Evolutionary conservation across 2,329 filamentous ascomycete genomes (phyloP).

Genomic region (Cercospora sp.): DNA sequence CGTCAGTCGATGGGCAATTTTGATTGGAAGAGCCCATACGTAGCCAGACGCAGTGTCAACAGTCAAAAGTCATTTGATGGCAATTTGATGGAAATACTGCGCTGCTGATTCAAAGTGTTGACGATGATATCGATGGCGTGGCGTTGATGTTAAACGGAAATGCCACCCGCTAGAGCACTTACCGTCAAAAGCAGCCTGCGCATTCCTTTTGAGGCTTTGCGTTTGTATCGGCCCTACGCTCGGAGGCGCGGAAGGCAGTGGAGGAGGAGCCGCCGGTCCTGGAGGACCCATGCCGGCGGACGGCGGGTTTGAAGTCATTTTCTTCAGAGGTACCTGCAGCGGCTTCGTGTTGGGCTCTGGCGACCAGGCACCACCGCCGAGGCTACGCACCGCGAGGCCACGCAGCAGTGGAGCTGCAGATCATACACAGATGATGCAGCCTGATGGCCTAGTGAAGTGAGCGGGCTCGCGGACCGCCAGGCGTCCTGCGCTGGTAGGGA

Average conservation of each 20-base stretch:
- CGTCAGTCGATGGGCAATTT: conserved; percentile 12
- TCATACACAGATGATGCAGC: not conserved
- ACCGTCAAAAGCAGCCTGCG: conserved; percentile 45
- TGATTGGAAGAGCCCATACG: conserved; percentile 11
- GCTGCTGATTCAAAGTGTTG: not conserved
- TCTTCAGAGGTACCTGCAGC: not conserved
- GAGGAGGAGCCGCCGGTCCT: conserved; percentile 19
- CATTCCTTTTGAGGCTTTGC: conserved; percentile 38
- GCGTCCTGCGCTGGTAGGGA: conserved; percentile 3
- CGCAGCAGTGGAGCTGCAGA: not conserved
- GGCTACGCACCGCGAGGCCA: not conserved
- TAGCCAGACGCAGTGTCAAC: not conserved
- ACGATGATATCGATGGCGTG: not conserved
- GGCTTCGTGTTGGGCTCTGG: not conserved
- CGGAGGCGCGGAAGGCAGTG: conserved; percentile 19
- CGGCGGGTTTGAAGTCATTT: conserved; percentile 37
- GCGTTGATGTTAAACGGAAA: not conserved
- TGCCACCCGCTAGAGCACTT: conserved; percentile 15
- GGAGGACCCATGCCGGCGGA: conserved; percentile 34
- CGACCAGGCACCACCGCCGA: not conserved
- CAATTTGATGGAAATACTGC: not conserved
- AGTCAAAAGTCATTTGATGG: not conserved
- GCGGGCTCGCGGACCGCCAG: not conserved
- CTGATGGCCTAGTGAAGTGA: not conserved
- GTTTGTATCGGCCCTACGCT: conserved; percentile 19